Evolutionary conservation across 768 basidiomycete species (phyloP), one percentile per base, ranked within the genome.

Genomic region (Nidularia pulvinata): DNA sequence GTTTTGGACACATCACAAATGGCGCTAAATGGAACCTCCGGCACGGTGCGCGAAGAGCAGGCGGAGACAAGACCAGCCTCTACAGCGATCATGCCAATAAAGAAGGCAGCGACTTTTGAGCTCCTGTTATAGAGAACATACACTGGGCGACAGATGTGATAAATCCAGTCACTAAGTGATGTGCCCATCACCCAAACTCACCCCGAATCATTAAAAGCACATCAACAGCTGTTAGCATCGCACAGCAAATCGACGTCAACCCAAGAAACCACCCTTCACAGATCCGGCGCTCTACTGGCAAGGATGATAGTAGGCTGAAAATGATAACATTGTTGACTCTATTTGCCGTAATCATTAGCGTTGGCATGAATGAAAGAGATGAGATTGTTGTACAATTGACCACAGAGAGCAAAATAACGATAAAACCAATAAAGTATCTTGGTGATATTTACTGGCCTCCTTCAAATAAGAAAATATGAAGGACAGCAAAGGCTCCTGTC

Each of bases 161-260:
- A 30, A 39, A 7, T 42, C 35, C 19, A 33, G 36, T 14, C 36
- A 5, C 42, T 47, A 5, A 16, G 14, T 19, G 10, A 48, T 7
- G 14, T 34, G 7, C 6, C 16, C 47, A 6, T 14, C 14, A 32
- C 10, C 1, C 3, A 36, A 32, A 16, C 56, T 44, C 39, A 56
- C 60, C 58, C 51, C 61, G 50, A 43, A 62, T 48, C 52, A 62
- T 59, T 33, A 62, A 30, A 11, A 59, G 49, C 6, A 50, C 11
- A 35, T 63, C 59, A 35, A 59, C 48, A 4, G 51, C 52, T 7
- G 43, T 49, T 37, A 61, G 50, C 1, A 63, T 46, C 33, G 55
- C 44, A 39, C 57, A 60, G 33, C 54, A 54, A 36, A 53, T 48
- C 6, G 54, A 32, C 25, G 48, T 50, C 32, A 60, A 47, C 34